Percentiles rank a stretch among this genome's conserved stretches.
phyloP scores from a whole-genome alignment of 495 filamentous ascomycete species.

The Neurospora sp. region DNA sequence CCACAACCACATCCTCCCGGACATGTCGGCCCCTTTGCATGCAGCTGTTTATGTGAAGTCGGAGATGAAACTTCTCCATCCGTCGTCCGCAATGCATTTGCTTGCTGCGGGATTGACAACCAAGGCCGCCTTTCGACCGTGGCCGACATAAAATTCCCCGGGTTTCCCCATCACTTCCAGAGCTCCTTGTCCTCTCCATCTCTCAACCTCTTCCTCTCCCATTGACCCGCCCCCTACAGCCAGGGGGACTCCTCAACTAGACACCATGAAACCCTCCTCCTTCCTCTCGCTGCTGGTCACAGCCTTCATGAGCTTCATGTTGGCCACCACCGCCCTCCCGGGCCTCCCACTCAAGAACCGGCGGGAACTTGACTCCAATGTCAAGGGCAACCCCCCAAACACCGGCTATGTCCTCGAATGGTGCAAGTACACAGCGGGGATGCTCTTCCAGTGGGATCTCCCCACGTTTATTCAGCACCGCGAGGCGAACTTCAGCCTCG shows the following conservation, averaged over 20 bases:
- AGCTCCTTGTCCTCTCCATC: neutral
- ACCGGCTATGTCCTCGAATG: neutral
- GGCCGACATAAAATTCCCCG: neutral
- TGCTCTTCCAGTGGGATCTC: neutral
- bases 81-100: neutral
- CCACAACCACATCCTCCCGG: too few species aligned
- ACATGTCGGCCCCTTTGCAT: neutral
- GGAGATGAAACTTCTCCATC: neutral
- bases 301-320: neutral
- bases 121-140: neutral
- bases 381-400: neutral
- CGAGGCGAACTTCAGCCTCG: neutral
- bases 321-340: neutral
- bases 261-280: neutral
- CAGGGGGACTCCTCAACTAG: neutral
- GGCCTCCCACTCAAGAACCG: neutral
- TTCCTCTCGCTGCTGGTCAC: neutral
- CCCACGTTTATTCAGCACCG: neutral
- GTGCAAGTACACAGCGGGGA: neutral
- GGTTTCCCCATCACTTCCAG: neutral
- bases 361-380: neutral
- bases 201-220: neutral
- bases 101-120: neutral
- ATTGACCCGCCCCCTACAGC: neutral
- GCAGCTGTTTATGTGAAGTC: neutral